These are phyloP conservation scores for Aleurites moluccanus DNA, from an alignment of 441 rosid species.

Conservation along the genomic window DNA sequence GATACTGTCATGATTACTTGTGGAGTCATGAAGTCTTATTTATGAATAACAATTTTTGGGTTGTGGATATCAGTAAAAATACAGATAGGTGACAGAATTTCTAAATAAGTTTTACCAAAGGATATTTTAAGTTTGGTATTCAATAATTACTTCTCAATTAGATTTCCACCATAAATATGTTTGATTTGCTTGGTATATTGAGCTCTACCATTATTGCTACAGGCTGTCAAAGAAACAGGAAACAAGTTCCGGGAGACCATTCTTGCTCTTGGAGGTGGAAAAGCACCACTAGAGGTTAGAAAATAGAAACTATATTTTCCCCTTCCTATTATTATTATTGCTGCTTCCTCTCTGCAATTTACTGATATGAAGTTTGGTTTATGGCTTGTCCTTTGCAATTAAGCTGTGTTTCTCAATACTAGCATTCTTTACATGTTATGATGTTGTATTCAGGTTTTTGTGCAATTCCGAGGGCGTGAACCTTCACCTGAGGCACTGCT, in stretches of 20 bases:
- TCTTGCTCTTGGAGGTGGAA: conserved; percentile 97
- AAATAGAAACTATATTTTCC: too few species aligned
- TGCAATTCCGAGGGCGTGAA: conserved; percentile 89
- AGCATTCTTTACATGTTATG: conserved; percentile 9
- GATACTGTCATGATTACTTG: neutral
- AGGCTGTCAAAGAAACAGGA: conserved; percentile 90
- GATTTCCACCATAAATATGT: neutral
- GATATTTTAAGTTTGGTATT: neutral
- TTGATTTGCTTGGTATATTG: neutral
- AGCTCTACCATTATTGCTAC: conserved; percentile 22
- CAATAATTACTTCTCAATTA: neutral
- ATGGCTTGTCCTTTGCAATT: neutral
- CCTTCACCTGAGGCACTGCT: conserved; percentile 94
- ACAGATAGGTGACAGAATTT: neutral
- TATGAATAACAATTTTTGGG: neutral
- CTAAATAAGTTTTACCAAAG: too few species aligned
- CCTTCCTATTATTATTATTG: neutral
- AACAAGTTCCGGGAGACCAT: conserved; percentile 75
- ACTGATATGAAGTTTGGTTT: neutral
- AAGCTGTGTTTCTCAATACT: neutral
- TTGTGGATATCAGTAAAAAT: neutral
- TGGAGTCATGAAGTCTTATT: neutral
- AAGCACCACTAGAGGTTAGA: conserved; percentile 82
- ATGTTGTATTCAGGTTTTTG: conserved; percentile 62
- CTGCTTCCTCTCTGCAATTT: neutral